Evolutionary conservation across 2,329 filamentous ascomycete species (phyloP).

Genomic region (Tetracladium maxilliforme): DNA sequence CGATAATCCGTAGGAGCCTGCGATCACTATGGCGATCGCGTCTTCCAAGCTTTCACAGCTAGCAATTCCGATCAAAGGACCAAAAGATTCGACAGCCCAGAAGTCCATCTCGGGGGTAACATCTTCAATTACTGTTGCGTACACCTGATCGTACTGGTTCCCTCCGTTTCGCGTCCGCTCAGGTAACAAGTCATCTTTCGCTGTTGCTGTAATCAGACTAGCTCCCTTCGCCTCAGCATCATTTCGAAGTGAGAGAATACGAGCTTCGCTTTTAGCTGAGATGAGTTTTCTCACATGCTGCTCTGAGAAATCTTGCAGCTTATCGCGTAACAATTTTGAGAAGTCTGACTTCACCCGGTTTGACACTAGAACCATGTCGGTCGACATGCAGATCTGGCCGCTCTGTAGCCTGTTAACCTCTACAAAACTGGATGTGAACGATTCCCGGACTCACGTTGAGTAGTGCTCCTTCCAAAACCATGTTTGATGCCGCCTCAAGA

Average conservation of each 20-base stretch:
- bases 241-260: constrained; percentile 2
- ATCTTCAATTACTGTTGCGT: constrained; percentile 6
- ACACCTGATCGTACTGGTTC: constrained; percentile 1
- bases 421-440: neutral
- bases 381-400: constrained; percentile 19
- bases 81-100: constrained; percentile 7
- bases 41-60: constrained; percentile 4
- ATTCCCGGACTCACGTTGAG: constrained; percentile 13
- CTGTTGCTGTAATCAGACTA: constrained; percentile 13
- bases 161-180: neutral
- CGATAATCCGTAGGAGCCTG: constrained; percentile 8
- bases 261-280: constrained; percentile 1
- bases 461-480: constrained; percentile 13
- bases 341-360: constrained; percentile 1
- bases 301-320: constrained; percentile 1
- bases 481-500: constrained; percentile 13
- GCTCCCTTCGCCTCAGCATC: constrained; percentile 5
- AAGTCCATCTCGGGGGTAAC: constrained; percentile 7
- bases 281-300: constrained; percentile 1
- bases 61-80: constrained; percentile 6
- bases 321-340: constrained; percentile 2
- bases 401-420: constrained; percentile 9
- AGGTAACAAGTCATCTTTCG: no score
- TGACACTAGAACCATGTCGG: constrained; percentile 15
- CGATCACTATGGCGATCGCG: constrained; percentile 6